phyloP scores from a whole-genome alignment of 140 eudicot species.

The Anethum foeniculum region DNA sequence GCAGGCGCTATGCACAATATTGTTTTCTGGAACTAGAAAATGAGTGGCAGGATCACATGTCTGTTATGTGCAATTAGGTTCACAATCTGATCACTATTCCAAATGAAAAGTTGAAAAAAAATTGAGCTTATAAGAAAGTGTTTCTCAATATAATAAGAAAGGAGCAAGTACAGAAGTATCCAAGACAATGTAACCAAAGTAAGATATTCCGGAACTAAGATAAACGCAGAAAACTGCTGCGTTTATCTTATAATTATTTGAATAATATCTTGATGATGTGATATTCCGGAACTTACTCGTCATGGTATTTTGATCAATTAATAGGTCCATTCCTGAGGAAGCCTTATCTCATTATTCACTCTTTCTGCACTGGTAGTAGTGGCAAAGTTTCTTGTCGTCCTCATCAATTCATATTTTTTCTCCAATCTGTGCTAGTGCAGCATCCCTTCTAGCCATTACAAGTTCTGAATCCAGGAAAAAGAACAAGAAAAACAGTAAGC shows the following conservation, averaged over 20 bases:
- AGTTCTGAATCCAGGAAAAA: conserved; percentile 20
- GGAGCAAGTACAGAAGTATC: neutral
- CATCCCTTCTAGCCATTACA: conserved; percentile 36
- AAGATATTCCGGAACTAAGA: too few species aligned
- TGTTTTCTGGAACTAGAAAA: conserved; percentile 65
- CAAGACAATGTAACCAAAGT: neutral
- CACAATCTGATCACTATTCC: conserved; percentile 76
- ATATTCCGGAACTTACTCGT: too few species aligned
- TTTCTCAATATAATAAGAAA: neutral
- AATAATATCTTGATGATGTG: too few species aligned
- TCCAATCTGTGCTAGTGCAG: conserved; percentile 28
- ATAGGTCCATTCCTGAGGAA: conserved; percentile 80
- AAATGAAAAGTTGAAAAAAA: conserved; percentile 33
- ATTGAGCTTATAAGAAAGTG: conserved; percentile 3
- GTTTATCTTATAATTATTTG: too few species aligned
- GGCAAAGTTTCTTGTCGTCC: neutral
- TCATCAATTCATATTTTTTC: neutral
- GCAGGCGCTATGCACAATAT: conserved; percentile 67
- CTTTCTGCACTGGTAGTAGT: neutral
- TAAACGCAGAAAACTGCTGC: too few species aligned
- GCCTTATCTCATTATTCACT: conserved; percentile 24
- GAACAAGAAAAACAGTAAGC: neutral
- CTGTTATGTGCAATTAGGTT: conserved; percentile 66
- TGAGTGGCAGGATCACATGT: conserved; percentile 56
- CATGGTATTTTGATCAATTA: conserved; percentile 13